Base-by-base conservation (phyloP, 352 stramenopile genomes). In the Phytopythium cucurbitacearum region DNA sequence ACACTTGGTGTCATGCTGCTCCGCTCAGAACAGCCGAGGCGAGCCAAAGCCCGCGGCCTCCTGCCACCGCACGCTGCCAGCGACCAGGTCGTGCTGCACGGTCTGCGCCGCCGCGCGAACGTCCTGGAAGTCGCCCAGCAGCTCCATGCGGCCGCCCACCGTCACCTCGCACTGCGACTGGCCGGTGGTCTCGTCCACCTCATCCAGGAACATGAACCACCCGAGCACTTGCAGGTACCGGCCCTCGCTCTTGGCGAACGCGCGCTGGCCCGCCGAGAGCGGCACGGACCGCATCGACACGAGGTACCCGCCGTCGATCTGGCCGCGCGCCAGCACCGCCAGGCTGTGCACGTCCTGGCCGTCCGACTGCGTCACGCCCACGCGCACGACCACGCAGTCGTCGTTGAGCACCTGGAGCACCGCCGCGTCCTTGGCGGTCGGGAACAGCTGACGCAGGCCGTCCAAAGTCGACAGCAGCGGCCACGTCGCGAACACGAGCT, bases 141-240 rank as follows among this genome's bases (percentile, higher is more conserved):
- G 57, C 44, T 76, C 64, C 12, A 56, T 63, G 34, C 60, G 60
- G 15, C 57, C 57, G 7, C 67, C 67, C 12, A 76, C 51, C 6
- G 66, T 62, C n/a, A 73, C 67, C 40, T 76, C 64, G 36, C 67
- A 76, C 53, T 67, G 44, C 1, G 65, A 57, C 44, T 69, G 65
- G 21, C 21, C 21, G 3, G 47, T 54, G 33, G 60, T 61, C 44
- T 65, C 60, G 48, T 72, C 64, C 28, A 57, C 64, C 48, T 59
- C 66, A 60, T 76, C 64, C 40, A 76, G 41, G 37, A 76, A 46
- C 67, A 76, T 76, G 57, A 76, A 66, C 67, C 67, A 76, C 36
- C 51, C 60, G 33, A 76, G 35, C 13, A 73, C 48, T 2, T 61
- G 56, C 48, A 73, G 37, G 42, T 73, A 76, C 3, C 40, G 38